A percentile compares a stretch with the other conserved stretches of the same genome.
Conservation (phyloP, 176 grass and related monocot species). For the Triticum dicoccoides region DNA sequence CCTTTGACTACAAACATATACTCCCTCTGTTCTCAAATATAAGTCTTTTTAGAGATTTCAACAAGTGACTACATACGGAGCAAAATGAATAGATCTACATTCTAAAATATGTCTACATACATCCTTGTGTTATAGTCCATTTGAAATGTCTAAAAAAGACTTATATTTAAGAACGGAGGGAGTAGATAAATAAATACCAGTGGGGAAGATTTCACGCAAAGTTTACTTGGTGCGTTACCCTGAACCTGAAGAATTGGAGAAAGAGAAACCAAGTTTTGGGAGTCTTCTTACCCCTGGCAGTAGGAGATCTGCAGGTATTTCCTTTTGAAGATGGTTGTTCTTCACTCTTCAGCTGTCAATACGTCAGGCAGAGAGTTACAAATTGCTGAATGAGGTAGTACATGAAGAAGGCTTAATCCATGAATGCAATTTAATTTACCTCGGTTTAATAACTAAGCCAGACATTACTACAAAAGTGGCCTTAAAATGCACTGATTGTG, state of each 20-base stretch:
- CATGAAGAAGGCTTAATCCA: neutral
- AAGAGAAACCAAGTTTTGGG: constrained; percentile 45
- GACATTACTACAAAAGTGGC: neutral
- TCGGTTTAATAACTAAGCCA: neutral
- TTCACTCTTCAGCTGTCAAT: neutral
- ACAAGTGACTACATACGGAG: too few species aligned
- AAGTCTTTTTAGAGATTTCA: too few species aligned
- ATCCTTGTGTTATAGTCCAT: too few species aligned
- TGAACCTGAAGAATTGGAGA: constrained; percentile 50
- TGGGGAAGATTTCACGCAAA: constrained; percentile 64
- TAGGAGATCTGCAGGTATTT: constrained; percentile 61
- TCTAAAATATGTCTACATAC: too few species aligned
- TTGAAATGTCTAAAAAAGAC: too few species aligned
- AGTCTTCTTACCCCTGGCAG: constrained; percentile 30
- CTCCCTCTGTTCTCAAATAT: too few species aligned
- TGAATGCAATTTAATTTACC: neutral
- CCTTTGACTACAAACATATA: too few species aligned
- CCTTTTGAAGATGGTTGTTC: neutral
- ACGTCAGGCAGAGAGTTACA: too few species aligned
- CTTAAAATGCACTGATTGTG: neutral
- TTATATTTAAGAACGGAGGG: too few species aligned
- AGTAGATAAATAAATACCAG: constrained; percentile 37
- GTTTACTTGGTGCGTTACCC: constrained; percentile 75
- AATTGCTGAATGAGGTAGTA: neutral
- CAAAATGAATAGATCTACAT: too few species aligned